Conservation (phyloP, 2,329 filamentous ascomycete genomes). For the Ceratocystis variospora region DNA sequence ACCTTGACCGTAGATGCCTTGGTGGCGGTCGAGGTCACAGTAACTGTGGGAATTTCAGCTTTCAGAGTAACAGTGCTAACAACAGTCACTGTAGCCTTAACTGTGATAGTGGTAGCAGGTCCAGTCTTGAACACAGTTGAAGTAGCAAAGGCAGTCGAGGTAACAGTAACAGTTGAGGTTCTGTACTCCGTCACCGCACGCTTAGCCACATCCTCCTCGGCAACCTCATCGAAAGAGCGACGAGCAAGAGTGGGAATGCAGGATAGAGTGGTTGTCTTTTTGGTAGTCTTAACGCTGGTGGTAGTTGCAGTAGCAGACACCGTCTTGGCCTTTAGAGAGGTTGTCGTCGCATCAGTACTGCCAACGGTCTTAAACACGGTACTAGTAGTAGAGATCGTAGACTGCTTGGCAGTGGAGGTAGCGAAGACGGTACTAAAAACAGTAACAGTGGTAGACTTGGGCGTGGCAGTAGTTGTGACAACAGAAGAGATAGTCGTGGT, state of each 20-base stretch:
- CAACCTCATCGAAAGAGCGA: background rate
- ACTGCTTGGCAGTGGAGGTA: background rate
- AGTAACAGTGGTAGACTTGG: background rate
- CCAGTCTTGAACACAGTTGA: background rate
- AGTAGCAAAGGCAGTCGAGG: background rate
- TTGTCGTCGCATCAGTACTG: slow-evolving; percentile 10
- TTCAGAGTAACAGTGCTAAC: background rate
- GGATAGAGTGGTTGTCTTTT: slow-evolving; percentile 8
- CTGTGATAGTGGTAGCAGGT: background rate
- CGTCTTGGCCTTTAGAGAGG: slow-evolving; percentile 5
- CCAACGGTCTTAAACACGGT: slow-evolving; percentile 7
- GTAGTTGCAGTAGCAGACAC: background rate
- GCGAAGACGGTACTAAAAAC: background rate
- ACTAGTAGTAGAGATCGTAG: background rate
- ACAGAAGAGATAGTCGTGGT: slow-evolving; percentile 5
- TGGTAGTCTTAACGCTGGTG: slow-evolving; percentile 5
- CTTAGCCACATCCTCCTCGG: slow-evolving; percentile 6
- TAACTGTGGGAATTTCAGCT: background rate
- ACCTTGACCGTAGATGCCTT: background rate
- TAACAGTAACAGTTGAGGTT: slow-evolving; percentile 4
- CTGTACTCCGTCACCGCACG: background rate
- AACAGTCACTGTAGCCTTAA: background rate
- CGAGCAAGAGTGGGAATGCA: slow-evolving; percentile 4
- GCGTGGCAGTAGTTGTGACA: background rate
- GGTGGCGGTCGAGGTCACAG: background rate